These are phyloP conservation scores for Morella rubra DNA, from an alignment of 306 rosid genomes.

Conservation along the genomic window DNA sequence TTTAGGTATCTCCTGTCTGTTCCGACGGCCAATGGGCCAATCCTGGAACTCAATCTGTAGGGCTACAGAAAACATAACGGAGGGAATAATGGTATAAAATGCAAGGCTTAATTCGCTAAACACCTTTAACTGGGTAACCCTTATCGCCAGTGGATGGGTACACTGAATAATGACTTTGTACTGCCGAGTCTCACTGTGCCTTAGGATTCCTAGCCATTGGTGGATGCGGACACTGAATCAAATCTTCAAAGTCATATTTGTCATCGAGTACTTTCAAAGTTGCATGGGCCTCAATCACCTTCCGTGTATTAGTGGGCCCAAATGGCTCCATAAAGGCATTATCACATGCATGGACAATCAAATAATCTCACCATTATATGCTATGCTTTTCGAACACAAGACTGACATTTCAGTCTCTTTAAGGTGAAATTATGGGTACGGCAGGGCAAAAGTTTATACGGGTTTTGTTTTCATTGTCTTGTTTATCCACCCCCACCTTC, in stretches of 20 bases:
- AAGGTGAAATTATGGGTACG: conserved; percentile 21
- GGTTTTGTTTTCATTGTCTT: background rate
- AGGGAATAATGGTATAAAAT: too few species aligned
- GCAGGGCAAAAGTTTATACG: background rate
- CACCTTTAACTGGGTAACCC: too few species aligned
- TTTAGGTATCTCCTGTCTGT: too few species aligned
- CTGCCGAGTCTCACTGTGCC: too few species aligned
- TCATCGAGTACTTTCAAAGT: background rate
- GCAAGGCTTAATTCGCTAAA: too few species aligned
- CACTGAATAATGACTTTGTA: too few species aligned
- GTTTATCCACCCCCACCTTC: background rate
- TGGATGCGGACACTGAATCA: background rate
- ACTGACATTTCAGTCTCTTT: conserved; percentile 28
- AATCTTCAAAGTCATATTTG: conserved; percentile 7
- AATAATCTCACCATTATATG: conserved; percentile 32
- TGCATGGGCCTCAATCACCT: background rate
- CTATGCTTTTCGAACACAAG: conserved; percentile 41
- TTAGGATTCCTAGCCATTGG: background rate
- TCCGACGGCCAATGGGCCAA: too few species aligned
- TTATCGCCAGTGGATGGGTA: too few species aligned
- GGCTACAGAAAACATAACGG: too few species aligned
- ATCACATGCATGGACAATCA: conserved; percentile 31
- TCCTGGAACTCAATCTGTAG: too few species aligned
- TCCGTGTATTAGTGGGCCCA: conserved; percentile 15
- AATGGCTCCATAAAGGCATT: conserved; percentile 17